Evolutionary conservation across 179 eudicot genomes (phyloP), one percentile per base, ranked within the genome.

Genomic region (Spinacia oleracea): DNA sequence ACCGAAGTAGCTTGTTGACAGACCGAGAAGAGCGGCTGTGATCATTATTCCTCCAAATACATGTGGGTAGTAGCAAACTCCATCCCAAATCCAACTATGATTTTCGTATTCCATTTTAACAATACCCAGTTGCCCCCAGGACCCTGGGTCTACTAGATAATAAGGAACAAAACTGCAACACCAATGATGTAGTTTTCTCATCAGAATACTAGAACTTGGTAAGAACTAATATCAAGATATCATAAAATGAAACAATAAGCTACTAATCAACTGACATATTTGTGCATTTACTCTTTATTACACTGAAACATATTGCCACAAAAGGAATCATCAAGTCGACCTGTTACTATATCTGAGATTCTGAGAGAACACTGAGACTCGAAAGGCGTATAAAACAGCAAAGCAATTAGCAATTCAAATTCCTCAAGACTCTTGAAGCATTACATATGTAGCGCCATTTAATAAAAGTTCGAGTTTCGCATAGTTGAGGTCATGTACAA

Each of bases 11-110:
- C 94, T 90, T 4, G 92, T 91, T 1, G 98, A 95, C 64, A 95
- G 82, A 76, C 97, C 94, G 58, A 93, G 93, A 71, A 95, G 79
- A 60, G 97, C 95, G 12, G 91, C 96, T 12, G 95, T 91, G 65
- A 95, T 83, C 97, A 95, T 91, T 76, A 95, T 81, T 64, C 90
- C 97, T 59, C 97, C 98, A 73, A 95, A 89, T 16, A 95, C 84
- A 72, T 89, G 98, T n/a, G 98, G 95, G 79, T 85, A 88, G 85
- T 86, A 88, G 86, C 85, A 89, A 59, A 84, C 86, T 79, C 96
- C 97, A 45, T 93, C 92, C 97, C 93, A 88, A 65, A 87, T 86
- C 88, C 90, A 85, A 76, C 78, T 81, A 74, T 82, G 84, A 81
- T 85, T 87, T 42, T 88, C 91, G 25, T 87, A 90, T n/a, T 95